phyloP scores from a whole-genome alignment of 192 early-diverging fungal genomes.

The Coemansia sp. region DNA sequence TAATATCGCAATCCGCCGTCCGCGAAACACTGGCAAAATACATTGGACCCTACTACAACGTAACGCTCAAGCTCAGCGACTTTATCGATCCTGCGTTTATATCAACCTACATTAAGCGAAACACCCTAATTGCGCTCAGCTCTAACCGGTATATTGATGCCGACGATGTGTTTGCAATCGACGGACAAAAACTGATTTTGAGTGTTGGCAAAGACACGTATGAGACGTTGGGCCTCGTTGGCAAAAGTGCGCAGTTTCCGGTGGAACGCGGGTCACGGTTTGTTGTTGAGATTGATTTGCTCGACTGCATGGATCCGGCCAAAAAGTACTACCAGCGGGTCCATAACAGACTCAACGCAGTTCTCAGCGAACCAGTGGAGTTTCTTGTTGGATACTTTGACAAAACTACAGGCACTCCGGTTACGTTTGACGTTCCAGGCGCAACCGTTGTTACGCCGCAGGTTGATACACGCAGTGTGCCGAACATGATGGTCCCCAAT shows the following conservation, averaged over 20 bases:
- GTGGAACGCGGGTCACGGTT: conserved; percentile 34
- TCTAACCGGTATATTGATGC: conserved; percentile 20
- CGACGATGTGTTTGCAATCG: conserved; percentile 49
- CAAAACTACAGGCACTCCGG: conserved; percentile 11
- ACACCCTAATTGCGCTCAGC: conserved; percentile 29
- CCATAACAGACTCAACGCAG: conserved; percentile 15
- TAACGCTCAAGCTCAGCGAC: conserved; percentile 27
- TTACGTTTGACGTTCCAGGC: conserved; percentile 34
- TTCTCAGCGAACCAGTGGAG: conserved; percentile 20
- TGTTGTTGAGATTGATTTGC: conserved; percentile 30
- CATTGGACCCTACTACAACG: conserved; percentile 21
- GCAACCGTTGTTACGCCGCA: background rate
- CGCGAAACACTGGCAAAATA: background rate
- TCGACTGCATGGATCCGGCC: conserved; percentile 19
- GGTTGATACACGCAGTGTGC: background rate
- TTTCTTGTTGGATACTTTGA: conserved; percentile 29
- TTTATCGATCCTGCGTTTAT: conserved; percentile 41
- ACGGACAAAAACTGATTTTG: conserved; percentile 31
- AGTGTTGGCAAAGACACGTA: conserved; percentile 50
- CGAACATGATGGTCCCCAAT: conserved; percentile 9
- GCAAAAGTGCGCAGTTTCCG: conserved; percentile 29
- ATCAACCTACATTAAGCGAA: conserved; percentile 18
- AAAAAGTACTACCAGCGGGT: conserved; percentile 41
- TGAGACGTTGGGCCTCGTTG: conserved; percentile 28
- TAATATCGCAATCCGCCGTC: background rate